A percentile compares a stretch with the other conserved stretches of the same genome.
Conservation (phyloP, 2,329 filamentous ascomycete genomes). For the Microsporum audouinii region DNA sequence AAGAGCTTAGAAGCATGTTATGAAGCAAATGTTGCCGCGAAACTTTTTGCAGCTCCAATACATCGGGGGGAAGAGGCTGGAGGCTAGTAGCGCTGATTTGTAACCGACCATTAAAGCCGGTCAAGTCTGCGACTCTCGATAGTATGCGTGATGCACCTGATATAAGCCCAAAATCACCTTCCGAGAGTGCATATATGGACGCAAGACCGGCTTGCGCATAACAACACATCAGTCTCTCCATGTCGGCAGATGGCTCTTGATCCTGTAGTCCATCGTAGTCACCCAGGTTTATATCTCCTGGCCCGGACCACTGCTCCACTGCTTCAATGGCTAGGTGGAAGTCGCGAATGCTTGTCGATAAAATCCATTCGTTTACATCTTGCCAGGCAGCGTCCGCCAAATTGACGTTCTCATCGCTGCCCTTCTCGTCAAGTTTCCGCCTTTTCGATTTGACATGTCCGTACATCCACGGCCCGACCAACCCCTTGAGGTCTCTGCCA, state of each 20-base stretch:
- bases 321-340: slow-evolving; percentile 40
- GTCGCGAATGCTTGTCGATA: slow-evolving; percentile 41
- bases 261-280: slow-evolving; percentile 37
- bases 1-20: slow-evolving; percentile 28
- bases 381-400: slow-evolving; percentile 41
- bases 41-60: slow-evolving; percentile 25
- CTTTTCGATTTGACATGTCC: slow-evolving; percentile 46
- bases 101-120: slow-evolving; percentile 38
- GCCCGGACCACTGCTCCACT: slow-evolving; percentile 49
- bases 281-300: slow-evolving; percentile 47
- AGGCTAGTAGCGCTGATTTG: slow-evolving; percentile 17
- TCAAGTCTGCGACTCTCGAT: slow-evolving; percentile 39
- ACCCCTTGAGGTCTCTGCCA: slow-evolving; percentile 45
- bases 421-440: slow-evolving; percentile 31
- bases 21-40: slow-evolving; percentile 32
- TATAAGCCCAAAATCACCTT: slow-evolving; percentile 35
- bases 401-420: slow-evolving; percentile 35
- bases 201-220: slow-evolving; percentile 51
- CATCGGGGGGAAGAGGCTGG: slow-evolving; percentile 23
- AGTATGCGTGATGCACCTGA: slow-evolving; percentile 41
- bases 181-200: slow-evolving; percentile 45
- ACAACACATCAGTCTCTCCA: not conserved
- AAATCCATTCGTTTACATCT: slow-evolving; percentile 48
- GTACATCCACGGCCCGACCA: slow-evolving; percentile 54
- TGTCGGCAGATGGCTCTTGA: slow-evolving; percentile 18